Evolutionary conservation across 2,329 filamentous ascomycete genomes (phyloP), one percentile per base, ranked within the genome.

Genomic region (Fusarium odoratissimum): DNA sequence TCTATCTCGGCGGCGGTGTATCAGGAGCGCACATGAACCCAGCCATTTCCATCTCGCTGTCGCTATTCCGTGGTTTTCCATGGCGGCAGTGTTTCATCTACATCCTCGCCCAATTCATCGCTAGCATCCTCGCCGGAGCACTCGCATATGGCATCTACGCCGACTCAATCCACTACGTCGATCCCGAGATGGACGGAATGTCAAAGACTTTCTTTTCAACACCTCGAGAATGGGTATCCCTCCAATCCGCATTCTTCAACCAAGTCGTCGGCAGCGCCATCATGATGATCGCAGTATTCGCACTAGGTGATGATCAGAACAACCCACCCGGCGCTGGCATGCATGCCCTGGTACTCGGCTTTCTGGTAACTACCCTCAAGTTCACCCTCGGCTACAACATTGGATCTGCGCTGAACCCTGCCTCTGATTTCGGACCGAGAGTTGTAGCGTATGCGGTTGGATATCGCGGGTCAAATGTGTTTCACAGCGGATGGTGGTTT

Each of bases 351-450:
- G 74, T 83, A 2, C 67, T 83, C 5, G 81, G 82, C 10, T 68
- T 83, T 25, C 64, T 83, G 5, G 71, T 82, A 5, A 79, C 80
- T 1, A 79, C 78, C 4, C 73, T 83, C 28, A 82, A 81, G 62
- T 81, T 83, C 55, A 79, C 79, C 0, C 60, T 83, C 4, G 82
- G 80, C 0, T 82, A 81, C 44, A 83, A 82, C 46, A 81, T 79
- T 10, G 82, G 81, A 6, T 79, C 81, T 7, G 78, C 82, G 0
- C 58, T 83, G 60, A 83, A 82, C 33, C 81, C 82, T 19, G 82
- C 82, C 0, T 80, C 80, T 8, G 82, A 83, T 37, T 80, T 83
- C 41, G 81, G 82, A 4, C 80, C 80, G 1, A 74, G 81, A 0
- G 73, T 82, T 0, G 67, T 81, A 3, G 75, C 79, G 11, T 79